Evolutionary conservation across 73 alveolate species (phyloP).

Genomic region (Tetrahymena elliotti): DNA sequence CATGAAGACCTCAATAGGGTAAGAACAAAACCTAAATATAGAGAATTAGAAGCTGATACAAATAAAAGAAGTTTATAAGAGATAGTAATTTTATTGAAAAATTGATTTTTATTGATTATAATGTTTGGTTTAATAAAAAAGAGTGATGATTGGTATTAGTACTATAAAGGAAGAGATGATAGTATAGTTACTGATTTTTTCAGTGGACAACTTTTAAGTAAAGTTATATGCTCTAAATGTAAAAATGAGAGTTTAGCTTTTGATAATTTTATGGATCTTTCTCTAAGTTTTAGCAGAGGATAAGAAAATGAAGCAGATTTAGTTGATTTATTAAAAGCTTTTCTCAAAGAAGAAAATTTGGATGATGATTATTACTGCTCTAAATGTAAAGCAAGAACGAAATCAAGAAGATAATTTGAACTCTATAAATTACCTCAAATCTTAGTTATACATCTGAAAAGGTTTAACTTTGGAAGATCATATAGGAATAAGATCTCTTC

Average conservation of each 20-base stretch:
- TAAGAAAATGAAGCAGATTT: constrained; percentile 4
- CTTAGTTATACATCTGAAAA: constrained; percentile 20
- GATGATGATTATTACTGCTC: constrained; percentile 23
- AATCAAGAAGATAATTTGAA: constrained; percentile 9
- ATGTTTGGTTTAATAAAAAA: neutral
- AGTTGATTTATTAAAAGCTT: constrained; percentile 3
- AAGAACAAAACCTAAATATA: constrained; percentile 48
- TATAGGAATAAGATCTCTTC: constrained; percentile 9
- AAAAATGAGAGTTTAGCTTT: constrained; percentile 50
- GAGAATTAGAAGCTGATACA: constrained; percentile 46
- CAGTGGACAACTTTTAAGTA: constrained; percentile 62
- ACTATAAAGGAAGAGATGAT: constrained; percentile 59
- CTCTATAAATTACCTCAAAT: constrained; percentile 30
- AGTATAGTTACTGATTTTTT: constrained; percentile 59
- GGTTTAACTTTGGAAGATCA: constrained; percentile 32
- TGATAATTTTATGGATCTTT: constrained; percentile 56
- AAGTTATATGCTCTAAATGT: constrained; percentile 55
- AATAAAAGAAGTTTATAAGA: constrained; percentile 17
- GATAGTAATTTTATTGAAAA: neutral
- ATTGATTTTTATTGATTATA: neutral
- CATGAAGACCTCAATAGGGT: constrained; percentile 59
- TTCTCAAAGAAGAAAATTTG: constrained; percentile 5
- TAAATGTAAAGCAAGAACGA: constrained; percentile 18
- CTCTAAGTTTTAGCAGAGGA: constrained; percentile 17
- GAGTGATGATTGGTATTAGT: constrained; percentile 69